Evolutionary conservation across 2,329 filamentous ascomycete species (phyloP), one percentile per base, ranked within the genome.

Genomic region (Teratosphaeria zuluensis): DNA sequence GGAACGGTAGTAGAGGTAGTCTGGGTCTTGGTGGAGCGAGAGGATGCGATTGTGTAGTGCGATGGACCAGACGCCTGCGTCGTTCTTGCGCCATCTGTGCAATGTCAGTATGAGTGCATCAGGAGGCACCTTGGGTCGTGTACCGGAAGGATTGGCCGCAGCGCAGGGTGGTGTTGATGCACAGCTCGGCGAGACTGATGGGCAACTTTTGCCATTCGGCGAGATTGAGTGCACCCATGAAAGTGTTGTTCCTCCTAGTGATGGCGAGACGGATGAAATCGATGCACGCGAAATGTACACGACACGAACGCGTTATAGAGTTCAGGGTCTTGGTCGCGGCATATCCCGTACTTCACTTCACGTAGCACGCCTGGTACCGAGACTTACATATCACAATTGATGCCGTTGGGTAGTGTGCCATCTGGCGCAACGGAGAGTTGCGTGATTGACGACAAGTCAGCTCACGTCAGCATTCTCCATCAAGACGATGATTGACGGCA

Each of bases 111-210:
- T n/a, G 16, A 19, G 24, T 54, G 32, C 52, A 33, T 63, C 48
- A n/a, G 84, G 84, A 16, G 28, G 31, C 24, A 21, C n/a, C 2
- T 8, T 31, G 31, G 16, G 30, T 48, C 19, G 42, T n/a, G 16
- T 24, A 55, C 54, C 54, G 77, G 66, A 99, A 99, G 0, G 92
- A 96, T 73, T 99, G 94, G 3, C 94, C 94, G 72, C 94, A 99
- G 62, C 92, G 86, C 35, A 99, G 78, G 0, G 91, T 96, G 0
- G 92, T 99, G 68, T 96, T 90, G 64, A 99, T 91, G 72, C 90
- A 96, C 3, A 99, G 82, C 71, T 99, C 94, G 3, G 86, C 83
- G 35, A 96, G 76, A 61, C 81, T 88, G 48, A 96, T 78, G 28
- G 94, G 91, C 65, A 99, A 77, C 76, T 89, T 95, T 64, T 84